Evolutionary conservation across 306 rosid genomes (phyloP).

Genomic region (Corylus heterophylla): DNA sequence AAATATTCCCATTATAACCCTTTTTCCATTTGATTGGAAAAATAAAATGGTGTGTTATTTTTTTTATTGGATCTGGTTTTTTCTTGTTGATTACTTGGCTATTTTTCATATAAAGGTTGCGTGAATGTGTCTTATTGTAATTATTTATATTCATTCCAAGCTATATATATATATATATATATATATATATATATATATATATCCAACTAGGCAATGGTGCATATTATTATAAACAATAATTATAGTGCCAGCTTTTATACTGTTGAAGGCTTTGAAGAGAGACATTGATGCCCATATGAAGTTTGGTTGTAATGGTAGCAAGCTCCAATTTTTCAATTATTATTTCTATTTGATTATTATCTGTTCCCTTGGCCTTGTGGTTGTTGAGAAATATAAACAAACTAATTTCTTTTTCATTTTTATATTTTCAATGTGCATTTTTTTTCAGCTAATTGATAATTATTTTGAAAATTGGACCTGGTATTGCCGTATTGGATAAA

Average conservation of each 20-base stretch:
- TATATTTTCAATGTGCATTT: neutral
- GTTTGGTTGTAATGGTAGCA: neutral
- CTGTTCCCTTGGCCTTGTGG: neutral
- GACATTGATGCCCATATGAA: neutral
- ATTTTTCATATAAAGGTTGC: no score
- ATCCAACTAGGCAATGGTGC: neutral
- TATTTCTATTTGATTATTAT: neutral
- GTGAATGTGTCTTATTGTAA: no score
- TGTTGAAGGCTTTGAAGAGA: neutral
- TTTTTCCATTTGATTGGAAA: no score
- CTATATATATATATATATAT: no score
- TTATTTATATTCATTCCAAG: no score
- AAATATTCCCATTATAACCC: no score
- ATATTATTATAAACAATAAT: neutral
- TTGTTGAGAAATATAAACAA: neutral
- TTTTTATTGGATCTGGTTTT: no score
- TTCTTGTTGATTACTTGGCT: no score
- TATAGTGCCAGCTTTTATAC: neutral
- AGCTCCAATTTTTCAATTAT: neutral
- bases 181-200: no score
- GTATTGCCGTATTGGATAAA: neutral
- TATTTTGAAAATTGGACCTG: neutral
- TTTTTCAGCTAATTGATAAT: neutral
- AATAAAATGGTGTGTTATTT: no score
- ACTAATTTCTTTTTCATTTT: neutral